Base-by-base conservation (phyloP, 163 green algal genomes). In the Scenedesmus sp. region DNA sequence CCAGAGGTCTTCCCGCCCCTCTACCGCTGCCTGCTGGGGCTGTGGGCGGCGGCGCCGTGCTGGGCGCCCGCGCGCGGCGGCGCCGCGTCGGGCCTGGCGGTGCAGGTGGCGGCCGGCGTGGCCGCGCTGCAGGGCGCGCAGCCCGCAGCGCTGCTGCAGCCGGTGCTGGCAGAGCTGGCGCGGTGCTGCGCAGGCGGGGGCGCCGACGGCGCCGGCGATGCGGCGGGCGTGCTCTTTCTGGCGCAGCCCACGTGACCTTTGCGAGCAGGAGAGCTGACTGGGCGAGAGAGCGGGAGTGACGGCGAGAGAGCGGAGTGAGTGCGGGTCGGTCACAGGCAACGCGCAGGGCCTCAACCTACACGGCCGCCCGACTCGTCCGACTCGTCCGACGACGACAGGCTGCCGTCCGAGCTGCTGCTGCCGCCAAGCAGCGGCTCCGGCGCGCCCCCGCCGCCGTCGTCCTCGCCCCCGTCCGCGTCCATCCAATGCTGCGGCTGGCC, bases 11-110 rank as follows among this genome's bases (percentile, higher is more conserved):
- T 93, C 77, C 58, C 63, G 33, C 80, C 63, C 7, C 47, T 88
- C 6, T 93, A 89, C 60, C 71, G 77, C 20, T 70, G 80, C 44
- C 77, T 91, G 36, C 78, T 93, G 26, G 77, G 65, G 10, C 24
- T 90, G 34, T 87, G 84, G 80, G 76, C 70, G 24, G 33, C 47
- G 44, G 71, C 44, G 28, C 58, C 58, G 6, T 70, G 14, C 9
- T 66, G 54, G 58, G 33, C 70, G 22, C n/a, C 6, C 6, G 24
- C 53, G 22, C 5, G 53, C 24, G 6, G 53, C 24, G 53, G 53
- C 24, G 22, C 5, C 5, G 53, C 53, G 53, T 34, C 9, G 53
- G 53, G 53, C 18, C 48, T 57, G 48, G 15, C n/a, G 53, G 53
- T 60, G 53, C 5, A 6, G 53, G n/a, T 34, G 53, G 22, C n/a